These are phyloP conservation scores for Aspergillus hortae DNA, from an alignment of 2,329 filamentous ascomycete species.

Conservation along the genomic window DNA sequence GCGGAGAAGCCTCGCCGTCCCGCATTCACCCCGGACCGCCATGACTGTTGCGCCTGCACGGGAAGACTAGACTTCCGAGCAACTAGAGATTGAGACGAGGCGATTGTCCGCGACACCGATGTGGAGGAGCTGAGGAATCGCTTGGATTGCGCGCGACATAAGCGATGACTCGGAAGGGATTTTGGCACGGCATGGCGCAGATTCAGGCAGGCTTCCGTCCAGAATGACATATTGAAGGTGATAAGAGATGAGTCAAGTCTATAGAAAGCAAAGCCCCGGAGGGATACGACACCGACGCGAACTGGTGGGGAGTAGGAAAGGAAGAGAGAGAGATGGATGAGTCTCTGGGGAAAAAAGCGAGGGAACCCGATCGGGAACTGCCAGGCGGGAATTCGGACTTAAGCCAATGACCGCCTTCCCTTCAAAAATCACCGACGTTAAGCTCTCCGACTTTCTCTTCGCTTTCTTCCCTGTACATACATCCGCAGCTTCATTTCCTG, in stretches of 20 bases:
- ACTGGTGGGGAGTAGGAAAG: background rate
- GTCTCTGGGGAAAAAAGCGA: constrained; percentile 2
- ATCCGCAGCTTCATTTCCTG: background rate
- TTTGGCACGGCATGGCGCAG: constrained; percentile 52
- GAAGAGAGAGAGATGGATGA: background rate
- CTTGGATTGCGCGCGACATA: constrained; percentile 25
- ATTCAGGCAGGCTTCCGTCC: constrained; percentile 30
- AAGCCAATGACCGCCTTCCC: background rate
- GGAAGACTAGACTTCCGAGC: constrained; percentile 10
- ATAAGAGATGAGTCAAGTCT: background rate
- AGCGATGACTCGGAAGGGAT: constrained; percentile 54
- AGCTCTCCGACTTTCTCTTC: constrained; percentile 6
- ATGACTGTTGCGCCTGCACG: constrained; percentile 10
- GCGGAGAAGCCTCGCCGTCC: constrained; percentile 60
- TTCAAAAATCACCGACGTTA: background rate
- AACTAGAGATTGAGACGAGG: constrained; percentile 11
- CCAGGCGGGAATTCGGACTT: constrained; percentile 18
- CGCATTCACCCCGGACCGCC: constrained; percentile 20
- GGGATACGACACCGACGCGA: background rate
- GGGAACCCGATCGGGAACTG: constrained; percentile 14
- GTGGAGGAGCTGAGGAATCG: constrained; percentile 25
- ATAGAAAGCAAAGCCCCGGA: constrained; percentile 2
- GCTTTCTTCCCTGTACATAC: background rate
- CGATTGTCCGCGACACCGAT: constrained; percentile 15
- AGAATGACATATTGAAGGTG: constrained; percentile 27